Evolutionary conservation across 495 filamentous ascomycete species (phyloP).

Genomic region (Tuber indicum): DNA sequence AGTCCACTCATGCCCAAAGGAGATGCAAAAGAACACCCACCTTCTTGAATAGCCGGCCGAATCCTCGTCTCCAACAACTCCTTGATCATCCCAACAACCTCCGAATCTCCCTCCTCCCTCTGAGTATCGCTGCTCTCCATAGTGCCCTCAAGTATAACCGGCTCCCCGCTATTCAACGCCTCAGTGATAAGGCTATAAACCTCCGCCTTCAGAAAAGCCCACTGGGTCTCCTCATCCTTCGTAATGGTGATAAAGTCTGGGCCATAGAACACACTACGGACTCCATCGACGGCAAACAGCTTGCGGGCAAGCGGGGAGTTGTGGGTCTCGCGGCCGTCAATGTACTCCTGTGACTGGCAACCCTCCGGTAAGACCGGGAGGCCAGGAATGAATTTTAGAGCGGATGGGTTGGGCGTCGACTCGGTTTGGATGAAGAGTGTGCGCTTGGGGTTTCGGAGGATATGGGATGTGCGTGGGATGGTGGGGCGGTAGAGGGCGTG

Average conservation of each 20-base stretch:
- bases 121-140: constrained; percentile 42
- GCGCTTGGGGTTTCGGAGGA: constrained; percentile 44
- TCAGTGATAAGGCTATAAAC: constrained; percentile 93
- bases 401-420: constrained; percentile 82
- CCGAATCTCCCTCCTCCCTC: constrained; percentile 61
- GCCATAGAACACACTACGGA: constrained; percentile 91
- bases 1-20: neutral
- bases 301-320: constrained; percentile 89
- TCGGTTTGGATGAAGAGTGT: constrained; percentile 98
- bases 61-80: constrained; percentile 95
- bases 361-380: constrained; percentile 67
- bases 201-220: constrained; percentile 92
- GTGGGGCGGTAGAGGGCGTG: constrained; percentile 1
- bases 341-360: constrained; percentile 81
- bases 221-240: constrained; percentile 76
- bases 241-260: constrained; percentile 94
- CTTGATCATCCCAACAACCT: constrained; percentile 96
- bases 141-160: constrained; percentile 67
- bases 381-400: constrained; percentile 90
- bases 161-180: constrained; percentile 70
- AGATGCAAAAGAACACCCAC: constrained; percentile 2
- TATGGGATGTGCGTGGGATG: neutral
- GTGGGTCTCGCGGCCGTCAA: constrained; percentile 79
- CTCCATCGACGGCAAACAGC: constrained; percentile 83
- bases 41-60: constrained; percentile 85